Conservation (phyloP, 2,329 filamentous ascomycete species). For the Colletotrichum sp. region DNA sequence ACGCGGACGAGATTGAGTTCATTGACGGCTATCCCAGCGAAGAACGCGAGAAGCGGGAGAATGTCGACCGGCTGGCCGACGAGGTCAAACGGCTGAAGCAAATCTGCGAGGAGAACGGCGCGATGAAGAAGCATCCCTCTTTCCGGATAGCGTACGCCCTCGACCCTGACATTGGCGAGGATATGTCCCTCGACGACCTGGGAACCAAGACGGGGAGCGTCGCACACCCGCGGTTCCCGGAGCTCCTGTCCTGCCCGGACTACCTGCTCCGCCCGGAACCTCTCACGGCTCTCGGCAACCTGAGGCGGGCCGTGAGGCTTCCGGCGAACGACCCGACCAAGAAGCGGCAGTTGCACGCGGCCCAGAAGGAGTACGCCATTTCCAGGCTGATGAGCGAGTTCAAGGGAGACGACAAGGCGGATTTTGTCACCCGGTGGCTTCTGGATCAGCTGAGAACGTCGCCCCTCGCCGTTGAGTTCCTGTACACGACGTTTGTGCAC, state of each 20-base stretch:
- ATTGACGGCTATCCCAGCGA: conserved; percentile 45
- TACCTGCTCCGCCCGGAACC: conserved; percentile 45
- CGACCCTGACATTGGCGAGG: conserved; percentile 42
- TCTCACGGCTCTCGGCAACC: conserved; percentile 43
- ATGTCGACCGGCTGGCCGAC: conserved; percentile 36
- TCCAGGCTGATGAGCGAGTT: conserved; percentile 43
- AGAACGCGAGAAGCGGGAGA: conserved; percentile 34
- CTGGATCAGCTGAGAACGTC: conserved; percentile 54
- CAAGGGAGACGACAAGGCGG: conserved; percentile 40
- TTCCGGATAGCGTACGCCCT: conserved; percentile 43
- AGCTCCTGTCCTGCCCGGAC: conserved; percentile 53
- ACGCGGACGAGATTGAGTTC: conserved; percentile 47
- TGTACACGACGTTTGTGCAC: conserved; percentile 42
- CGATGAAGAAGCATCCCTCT: conserved; percentile 47
- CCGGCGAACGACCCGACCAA: conserved; percentile 39
- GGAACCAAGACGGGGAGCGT: conserved; percentile 32
- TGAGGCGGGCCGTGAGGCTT: conserved; percentile 42
- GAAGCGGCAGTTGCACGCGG: conserved; percentile 38
- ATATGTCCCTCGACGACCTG: conserved; percentile 43
- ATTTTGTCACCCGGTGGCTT: conserved; percentile 58
- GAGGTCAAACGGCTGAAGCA: conserved; percentile 38
- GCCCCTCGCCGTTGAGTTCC: conserved; percentile 46
- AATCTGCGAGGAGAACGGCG: conserved; percentile 44
- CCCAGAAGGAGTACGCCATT: conserved; percentile 55
- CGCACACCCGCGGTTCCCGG: conserved; percentile 45